Base-by-base conservation (phyloP, 2,329 filamentous ascomycete species). In the Colletotrichum lupini region DNA sequence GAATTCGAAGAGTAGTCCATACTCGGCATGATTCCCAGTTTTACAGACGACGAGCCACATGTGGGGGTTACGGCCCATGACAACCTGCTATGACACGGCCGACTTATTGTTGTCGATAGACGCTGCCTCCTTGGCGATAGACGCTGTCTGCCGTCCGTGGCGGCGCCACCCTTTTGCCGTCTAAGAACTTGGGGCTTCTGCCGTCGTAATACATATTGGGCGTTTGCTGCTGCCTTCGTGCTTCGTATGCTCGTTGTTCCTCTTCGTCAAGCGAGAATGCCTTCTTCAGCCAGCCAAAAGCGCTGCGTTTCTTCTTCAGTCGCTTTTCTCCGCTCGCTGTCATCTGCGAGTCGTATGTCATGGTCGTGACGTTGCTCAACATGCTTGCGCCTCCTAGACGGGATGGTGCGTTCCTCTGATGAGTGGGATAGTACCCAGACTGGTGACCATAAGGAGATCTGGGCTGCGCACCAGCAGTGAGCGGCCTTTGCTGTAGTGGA, bases 251-350 rank as follows among this genome's bases (percentile, higher is more conserved):
- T 9, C 86, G 85, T 65, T 86, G 87, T 79, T 92, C 91, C 60
- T 92, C 89, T 26, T 92, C 91, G 73, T 91, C 90, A 30, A 92
- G 81, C 42, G 88, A 89, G 65, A 92, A 92, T 1, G 90, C 90
- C 82, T 92, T 92, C 81, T 92, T 92, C 68, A 92, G 80, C 91
- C 91, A 92, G 2, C 90, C 91, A 77, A 92, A 92, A 1, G 90
- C 89, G 76, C 91, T 92, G 75, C 89, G 87, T 84, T 92, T 92
- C 84, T 92, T 92, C 80, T 92, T 92, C 5, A 92, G 78, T 49
- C 86, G 82, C 68, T 84, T 84, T 28, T 81, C 79, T 22, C 78
- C 80, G 1, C 76, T 77, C 9, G 77, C 76, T 11, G 79, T 78
- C 12, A 76, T 76, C n/a, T 79, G 76, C 1, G 83, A 82, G 53